Evolutionary conservation across 352 stramenopile genomes (phyloP).

Genomic region (Labyrinthula sp.): DNA sequence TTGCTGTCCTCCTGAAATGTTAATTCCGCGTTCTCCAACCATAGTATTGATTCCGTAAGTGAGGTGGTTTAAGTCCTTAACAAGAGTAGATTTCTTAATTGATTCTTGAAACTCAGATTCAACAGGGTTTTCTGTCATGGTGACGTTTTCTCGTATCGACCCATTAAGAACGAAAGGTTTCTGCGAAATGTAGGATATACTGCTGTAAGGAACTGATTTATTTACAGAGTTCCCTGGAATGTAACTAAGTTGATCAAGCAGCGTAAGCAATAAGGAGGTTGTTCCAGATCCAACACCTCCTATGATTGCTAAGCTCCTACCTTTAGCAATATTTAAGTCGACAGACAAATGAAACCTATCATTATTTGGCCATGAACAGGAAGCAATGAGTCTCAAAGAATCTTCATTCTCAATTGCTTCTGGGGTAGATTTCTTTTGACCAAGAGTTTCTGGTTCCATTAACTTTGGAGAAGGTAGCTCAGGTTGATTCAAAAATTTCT

Average conservation of each 20-base stretch:
- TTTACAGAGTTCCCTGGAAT: conserved; percentile 1
- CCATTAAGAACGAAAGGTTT: conserved; percentile 50
- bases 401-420: neutral
- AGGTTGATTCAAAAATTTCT: conserved; percentile 10
- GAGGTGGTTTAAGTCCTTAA: conserved; percentile 15
- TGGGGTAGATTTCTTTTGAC: neutral
- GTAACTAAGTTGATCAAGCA: conserved; percentile 39
- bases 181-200: conserved; percentile 36
- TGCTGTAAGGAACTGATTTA: neutral
- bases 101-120: conserved; percentile 1
- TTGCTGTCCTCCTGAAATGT: conserved; percentile 25
- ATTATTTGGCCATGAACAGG: too few species aligned
- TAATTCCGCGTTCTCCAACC: conserved; percentile 28
- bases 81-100: conserved; percentile 5
- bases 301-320: conserved; percentile 14
- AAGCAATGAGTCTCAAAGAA: neutral
- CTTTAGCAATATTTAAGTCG: conserved; percentile 4
- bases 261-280: conserved; percentile 38
- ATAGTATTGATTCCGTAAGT: conserved; percentile 18
- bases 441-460: neutral
- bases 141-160: conserved; percentile 50
- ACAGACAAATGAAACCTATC: too few species aligned
- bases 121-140: conserved; percentile 6
- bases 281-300: conserved; percentile 46
- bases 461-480: conserved; percentile 1